These are phyloP conservation scores for Fusarium graminum DNA, from an alignment of 2,329 filamentous ascomycete species.

Conservation along the genomic window DNA sequence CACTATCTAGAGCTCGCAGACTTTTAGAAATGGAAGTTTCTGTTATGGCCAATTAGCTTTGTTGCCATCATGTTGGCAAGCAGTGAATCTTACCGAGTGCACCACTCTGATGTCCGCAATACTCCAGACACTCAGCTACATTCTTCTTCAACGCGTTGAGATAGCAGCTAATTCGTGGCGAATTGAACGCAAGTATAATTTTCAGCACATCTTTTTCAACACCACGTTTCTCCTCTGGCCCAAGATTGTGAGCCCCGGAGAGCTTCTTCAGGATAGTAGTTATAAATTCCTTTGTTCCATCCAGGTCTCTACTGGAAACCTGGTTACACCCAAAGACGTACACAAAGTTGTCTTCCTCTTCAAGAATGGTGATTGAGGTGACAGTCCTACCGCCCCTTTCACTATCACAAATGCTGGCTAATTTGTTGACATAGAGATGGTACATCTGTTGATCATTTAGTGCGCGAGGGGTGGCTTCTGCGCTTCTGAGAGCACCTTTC, in stretches of 20 bases:
- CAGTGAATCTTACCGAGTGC: not conserved
- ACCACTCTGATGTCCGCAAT: not conserved
- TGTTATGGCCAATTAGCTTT: not conserved
- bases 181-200: conserved; percentile 44
- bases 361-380: conserved; percentile 50
- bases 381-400: conserved; percentile 49
- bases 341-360: conserved; percentile 45
- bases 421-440: conserved; percentile 50
- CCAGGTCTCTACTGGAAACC: conserved; percentile 1
- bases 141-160: conserved; percentile 20
- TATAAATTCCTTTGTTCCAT: conserved; percentile 14
- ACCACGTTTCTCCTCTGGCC: accelerated
- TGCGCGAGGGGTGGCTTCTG: conserved; percentile 1
- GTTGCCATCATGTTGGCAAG: accelerated
- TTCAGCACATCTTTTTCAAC: conserved; percentile 5
- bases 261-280: conserved; percentile 28
- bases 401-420: conserved; percentile 52
- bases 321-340: conserved; percentile 53
- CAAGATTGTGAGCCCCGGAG: not conserved
- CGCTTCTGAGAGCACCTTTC: conserved; percentile 4
- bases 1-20: not conserved
- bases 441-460: conserved; percentile 44
- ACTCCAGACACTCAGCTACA: conserved; percentile 30
- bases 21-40: not conserved
- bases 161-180: conserved; percentile 35